phyloP scores from a whole-genome alignment of 1,284 basidiomycete genomes.

The Ustilago loliicola region DNA sequence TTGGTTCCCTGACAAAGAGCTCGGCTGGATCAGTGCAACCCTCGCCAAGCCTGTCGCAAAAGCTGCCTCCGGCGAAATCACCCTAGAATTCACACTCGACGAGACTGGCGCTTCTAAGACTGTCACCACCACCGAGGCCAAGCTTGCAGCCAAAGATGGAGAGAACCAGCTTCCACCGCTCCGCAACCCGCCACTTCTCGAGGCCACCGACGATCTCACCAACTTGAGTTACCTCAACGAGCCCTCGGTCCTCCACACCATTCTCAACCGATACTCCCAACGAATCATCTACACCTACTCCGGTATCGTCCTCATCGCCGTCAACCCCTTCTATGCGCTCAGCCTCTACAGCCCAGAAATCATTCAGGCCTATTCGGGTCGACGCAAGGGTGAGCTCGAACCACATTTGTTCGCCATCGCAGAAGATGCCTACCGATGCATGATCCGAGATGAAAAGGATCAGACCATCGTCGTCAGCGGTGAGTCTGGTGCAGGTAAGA shows the following conservation, averaged over 20 bases:
- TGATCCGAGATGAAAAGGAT: slow-evolving; percentile 93
- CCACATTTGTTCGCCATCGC: slow-evolving; percentile 99
- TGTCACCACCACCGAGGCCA: slow-evolving; percentile 60
- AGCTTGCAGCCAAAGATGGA: slow-evolving; percentile 54
- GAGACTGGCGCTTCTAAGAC: slow-evolving; percentile 59
- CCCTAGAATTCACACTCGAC: slow-evolving; percentile 63
- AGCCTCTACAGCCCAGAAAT: slow-evolving; percentile 86
- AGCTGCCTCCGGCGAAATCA: slow-evolving; percentile 54
- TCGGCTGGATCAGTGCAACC: slow-evolving; percentile 91
- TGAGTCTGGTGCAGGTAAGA: slow-evolving; percentile 99
- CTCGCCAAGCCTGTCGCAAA: slow-evolving; percentile 74
- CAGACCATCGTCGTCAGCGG: slow-evolving; percentile 99
- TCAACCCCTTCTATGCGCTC: slow-evolving; percentile 93
- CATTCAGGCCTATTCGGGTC: slow-evolving; percentile 95
- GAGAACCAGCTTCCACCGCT: slow-evolving; percentile 81
- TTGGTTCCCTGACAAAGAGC: slow-evolving; percentile 89
- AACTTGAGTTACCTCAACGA: slow-evolving; percentile 98
- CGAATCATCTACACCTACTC: slow-evolving; percentile 99
- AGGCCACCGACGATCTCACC: slow-evolving; percentile 97
- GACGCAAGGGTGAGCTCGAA: slow-evolving; percentile 92
- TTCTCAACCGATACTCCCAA: slow-evolving; percentile 94
- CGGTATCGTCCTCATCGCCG: slow-evolving; percentile 95
- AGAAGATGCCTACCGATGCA: slow-evolving; percentile 97
- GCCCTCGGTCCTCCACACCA: slow-evolving; percentile 94
- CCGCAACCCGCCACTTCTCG: slow-evolving; percentile 94